A percentile compares a stretch with the other conserved stretches of the same genome.
These are phyloP conservation scores for Lyophyllum shimeji DNA, from an alignment of 768 basidiomycete genomes.

Conservation along the genomic window DNA sequence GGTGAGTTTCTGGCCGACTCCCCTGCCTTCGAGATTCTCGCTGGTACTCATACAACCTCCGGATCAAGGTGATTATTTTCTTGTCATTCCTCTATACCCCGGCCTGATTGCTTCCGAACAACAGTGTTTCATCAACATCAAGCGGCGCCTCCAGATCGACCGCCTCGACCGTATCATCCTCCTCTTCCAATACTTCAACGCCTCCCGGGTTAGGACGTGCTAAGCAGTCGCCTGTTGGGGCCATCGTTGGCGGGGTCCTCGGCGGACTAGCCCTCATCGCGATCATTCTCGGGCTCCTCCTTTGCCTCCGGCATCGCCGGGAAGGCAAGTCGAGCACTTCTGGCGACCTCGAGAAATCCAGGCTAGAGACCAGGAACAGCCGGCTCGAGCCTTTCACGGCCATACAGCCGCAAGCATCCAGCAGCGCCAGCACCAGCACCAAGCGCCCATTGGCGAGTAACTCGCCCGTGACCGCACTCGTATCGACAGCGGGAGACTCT, in stretches of 20 bases:
- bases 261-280: conserved; percentile 5
- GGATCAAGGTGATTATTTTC: background rate
- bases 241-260: conserved; percentile 7
- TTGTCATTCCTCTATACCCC: background rate
- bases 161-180: background rate
- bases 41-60: background rate
- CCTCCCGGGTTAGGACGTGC: background rate
- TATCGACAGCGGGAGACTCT: background rate
- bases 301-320: background rate
- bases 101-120: background rate
- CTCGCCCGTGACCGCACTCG: too few relatives aligned
- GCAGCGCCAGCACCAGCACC: too few relatives aligned
- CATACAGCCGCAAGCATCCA: background rate
- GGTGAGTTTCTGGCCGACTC: background rate
- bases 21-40: background rate
- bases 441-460: background rate
- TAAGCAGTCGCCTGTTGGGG: background rate
- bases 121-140: background rate
- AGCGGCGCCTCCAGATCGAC: background rate
- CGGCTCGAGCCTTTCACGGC: background rate
- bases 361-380: background rate
- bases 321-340: background rate
- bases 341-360: background rate
- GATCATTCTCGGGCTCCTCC: background rate
- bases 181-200: background rate